Evolutionary conservation across 2,329 filamentous ascomycete species (phyloP).

Genomic region (Trichoderma polysporum): DNA sequence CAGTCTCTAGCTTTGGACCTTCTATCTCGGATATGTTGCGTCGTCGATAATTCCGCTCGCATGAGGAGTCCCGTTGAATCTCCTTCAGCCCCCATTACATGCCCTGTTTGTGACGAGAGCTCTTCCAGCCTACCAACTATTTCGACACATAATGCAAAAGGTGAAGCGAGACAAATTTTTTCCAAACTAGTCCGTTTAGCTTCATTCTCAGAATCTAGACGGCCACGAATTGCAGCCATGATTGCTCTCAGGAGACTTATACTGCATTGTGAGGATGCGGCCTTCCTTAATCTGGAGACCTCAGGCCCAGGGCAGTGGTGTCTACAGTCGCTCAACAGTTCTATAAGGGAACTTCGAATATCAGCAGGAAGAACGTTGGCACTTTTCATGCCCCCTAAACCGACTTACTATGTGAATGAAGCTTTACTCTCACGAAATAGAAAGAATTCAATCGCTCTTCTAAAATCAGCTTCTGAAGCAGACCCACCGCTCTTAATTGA

Average conservation of each 20-base stretch:
- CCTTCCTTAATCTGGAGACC: conserved; percentile 64
- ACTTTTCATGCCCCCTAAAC: conserved; percentile 55
- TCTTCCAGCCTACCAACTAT: not conserved
- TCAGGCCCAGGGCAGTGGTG: conserved; percentile 77
- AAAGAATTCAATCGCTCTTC: conserved; percentile 65
- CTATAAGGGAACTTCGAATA: conserved; percentile 79
- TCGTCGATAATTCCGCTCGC: conserved; percentile 18
- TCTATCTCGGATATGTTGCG: conserved; percentile 51
- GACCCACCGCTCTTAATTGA: conserved; percentile 70
- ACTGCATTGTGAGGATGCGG: conserved; percentile 60
- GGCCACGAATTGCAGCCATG: conserved; percentile 69
- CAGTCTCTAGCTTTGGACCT: conserved; percentile 54
- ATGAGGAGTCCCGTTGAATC: not conserved
- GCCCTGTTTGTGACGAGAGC: conserved; percentile 30
- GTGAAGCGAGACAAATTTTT: conserved; percentile 46
- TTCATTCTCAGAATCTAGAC: conserved; percentile 54
- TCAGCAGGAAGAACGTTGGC: conserved; percentile 70
- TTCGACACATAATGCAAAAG: conserved; percentile 30
- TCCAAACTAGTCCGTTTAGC: conserved; percentile 45
- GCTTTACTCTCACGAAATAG: conserved; percentile 49
- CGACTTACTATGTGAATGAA: conserved; percentile 24
- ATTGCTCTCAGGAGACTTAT: conserved; percentile 67
- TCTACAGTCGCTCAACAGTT: conserved; percentile 77
- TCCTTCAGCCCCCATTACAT: conserved; percentile 19
- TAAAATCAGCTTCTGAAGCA: conserved; percentile 71